Conservation (phyloP, 2,329 filamentous ascomycete species). For the Lecanicillium sp. region DNA sequence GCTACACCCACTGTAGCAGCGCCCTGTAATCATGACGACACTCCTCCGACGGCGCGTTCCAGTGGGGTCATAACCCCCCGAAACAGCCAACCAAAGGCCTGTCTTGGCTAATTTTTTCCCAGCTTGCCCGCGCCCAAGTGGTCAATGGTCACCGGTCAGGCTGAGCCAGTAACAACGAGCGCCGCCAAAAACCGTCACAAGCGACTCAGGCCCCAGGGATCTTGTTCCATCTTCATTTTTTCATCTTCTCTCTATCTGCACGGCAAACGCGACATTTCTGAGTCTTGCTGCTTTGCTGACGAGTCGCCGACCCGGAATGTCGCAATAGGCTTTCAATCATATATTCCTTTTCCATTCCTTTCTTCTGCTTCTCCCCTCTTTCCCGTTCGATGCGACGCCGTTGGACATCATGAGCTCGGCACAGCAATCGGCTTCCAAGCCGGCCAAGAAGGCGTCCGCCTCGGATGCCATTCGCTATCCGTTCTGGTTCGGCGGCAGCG, state of each 20-base stretch:
- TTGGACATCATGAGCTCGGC: slow-evolving; percentile 10
- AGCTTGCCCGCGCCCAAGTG: neutral
- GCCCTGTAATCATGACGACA: slow-evolving; percentile 12
- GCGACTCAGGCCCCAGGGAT: neutral
- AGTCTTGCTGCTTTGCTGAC: neutral
- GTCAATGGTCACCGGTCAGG: too few relatives aligned
- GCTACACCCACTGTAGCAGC: neutral
- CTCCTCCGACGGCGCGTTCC: too few relatives aligned
- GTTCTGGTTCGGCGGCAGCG: slow-evolving; percentile 96
- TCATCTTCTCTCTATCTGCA: neutral
- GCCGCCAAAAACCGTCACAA: too few relatives aligned
- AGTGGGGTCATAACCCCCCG: neutral
- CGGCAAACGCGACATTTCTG: neutral
- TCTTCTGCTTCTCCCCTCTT: neutral
- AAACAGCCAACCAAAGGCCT: slow-evolving; percentile 1
- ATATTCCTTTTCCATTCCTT: neutral
- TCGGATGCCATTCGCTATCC: slow-evolving; percentile 54
- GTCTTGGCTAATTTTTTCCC: neutral
- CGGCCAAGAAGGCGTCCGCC: slow-evolving; percentile 31
- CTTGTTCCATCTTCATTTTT: too few relatives aligned
- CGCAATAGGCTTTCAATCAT: slow-evolving; percentile 1
- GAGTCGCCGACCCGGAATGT: neutral
- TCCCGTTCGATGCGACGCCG: neutral
- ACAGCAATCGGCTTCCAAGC: slow-evolving; percentile 17
- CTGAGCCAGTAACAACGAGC: too few relatives aligned